Conservation (phyloP, 805 yeast genomes). For the Metschnikowia cubensis region DNA sequence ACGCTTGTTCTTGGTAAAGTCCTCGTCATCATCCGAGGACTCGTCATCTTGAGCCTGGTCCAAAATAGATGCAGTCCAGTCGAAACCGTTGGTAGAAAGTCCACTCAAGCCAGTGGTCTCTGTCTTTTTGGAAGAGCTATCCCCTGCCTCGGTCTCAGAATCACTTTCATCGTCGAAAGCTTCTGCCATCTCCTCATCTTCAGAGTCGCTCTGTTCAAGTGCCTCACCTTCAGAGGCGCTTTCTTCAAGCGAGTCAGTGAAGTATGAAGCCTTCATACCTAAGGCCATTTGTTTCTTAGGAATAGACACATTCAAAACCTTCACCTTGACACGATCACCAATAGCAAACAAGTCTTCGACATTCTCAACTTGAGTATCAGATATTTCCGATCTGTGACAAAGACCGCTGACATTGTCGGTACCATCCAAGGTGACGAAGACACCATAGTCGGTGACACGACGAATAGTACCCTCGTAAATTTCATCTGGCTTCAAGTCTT, state of each 20-base stretch:
- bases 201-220: constrained; percentile 9
- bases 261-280: constrained; percentile 94
- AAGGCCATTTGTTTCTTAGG: constrained; percentile 74
- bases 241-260: constrained; percentile 39
- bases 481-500: constrained; percentile 67
- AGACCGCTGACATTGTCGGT: constrained; percentile 76
- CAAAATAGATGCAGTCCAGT: constrained; percentile 90
- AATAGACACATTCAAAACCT: constrained; percentile 57
- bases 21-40: constrained; percentile 53
- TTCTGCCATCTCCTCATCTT: constrained; percentile 33
- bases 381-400: constrained; percentile 80
- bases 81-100: constrained; percentile 75
- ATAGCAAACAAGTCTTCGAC: constrained; percentile 66
- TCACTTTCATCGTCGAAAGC: constrained; percentile 28
- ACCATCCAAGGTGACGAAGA: constrained; percentile 76
- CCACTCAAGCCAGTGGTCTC: not conserved
- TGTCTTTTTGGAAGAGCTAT: constrained; percentile 13
- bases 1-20: constrained; percentile 47
- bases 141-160: constrained; percentile 27
- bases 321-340: constrained; percentile 89
- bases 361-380: constrained; percentile 63
- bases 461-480: constrained; percentile 74
- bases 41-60: constrained; percentile 69
- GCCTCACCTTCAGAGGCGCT: constrained; percentile 18
- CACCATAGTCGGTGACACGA: constrained; percentile 83